Evolutionary conservation across 345 rosid genomes (phyloP).

Genomic region (Eutrema yunnanense): DNA sequence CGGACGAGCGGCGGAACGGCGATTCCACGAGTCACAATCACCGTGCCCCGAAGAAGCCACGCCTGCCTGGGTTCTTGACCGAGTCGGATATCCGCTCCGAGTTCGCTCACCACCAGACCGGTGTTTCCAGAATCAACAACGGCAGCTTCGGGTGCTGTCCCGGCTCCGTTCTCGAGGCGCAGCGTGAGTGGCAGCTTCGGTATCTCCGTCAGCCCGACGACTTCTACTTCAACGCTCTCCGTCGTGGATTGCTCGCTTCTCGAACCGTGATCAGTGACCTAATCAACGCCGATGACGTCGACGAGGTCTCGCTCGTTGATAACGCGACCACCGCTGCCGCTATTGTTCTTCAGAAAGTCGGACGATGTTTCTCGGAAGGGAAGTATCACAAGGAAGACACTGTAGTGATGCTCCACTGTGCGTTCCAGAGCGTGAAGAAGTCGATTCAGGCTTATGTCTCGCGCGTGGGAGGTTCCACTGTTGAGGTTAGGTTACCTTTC

Average conservation of each 20-base stretch:
- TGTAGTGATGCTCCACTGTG: constrained; percentile 62
- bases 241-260: constrained; percentile 50
- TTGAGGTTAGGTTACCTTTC: constrained; percentile 64
- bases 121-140: constrained; percentile 62
- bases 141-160: constrained; percentile 88
- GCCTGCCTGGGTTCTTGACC: constrained; percentile 26
- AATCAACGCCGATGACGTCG: constrained; percentile 61
- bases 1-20: constrained; percentile 42
- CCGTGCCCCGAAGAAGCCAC: constrained; percentile 43
- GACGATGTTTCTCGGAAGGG: constrained; percentile 55
- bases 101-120: constrained; percentile 67
- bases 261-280: constrained; percentile 49
- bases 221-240: constrained; percentile 64
- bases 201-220: constrained; percentile 70
- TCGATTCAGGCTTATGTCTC: constrained; percentile 68
- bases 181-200: constrained; percentile 56
- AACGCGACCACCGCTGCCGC: constrained; percentile 83
- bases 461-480: constrained; percentile 59
- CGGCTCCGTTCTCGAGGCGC: constrained; percentile 48
- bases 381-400: constrained; percentile 41
- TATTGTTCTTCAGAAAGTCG: constrained; percentile 65
- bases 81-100: constrained; percentile 48
- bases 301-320: constrained; percentile 70
- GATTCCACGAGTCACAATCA: constrained; percentile 29
- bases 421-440: constrained; percentile 53